Evolutionary conservation across 768 basidiomycete genomes (phyloP).

Genomic region (Holtermannia corniformis): DNA sequence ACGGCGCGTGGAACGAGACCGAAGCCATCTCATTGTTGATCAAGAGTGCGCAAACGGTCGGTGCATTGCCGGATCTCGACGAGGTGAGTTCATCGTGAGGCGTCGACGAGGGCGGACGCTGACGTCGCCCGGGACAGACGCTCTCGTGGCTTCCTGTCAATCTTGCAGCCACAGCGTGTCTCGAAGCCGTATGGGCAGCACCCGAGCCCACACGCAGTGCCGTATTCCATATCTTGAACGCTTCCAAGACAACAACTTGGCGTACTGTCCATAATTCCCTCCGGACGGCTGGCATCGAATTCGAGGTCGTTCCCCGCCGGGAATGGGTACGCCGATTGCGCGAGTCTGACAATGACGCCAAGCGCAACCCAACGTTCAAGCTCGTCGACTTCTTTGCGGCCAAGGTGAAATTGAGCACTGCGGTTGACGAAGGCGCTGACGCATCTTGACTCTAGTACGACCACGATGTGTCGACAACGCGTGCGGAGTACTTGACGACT

Average conservation of each 20-base stretch:
- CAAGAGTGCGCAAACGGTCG: conserved; percentile 23
- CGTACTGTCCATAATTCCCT: conserved; percentile 44
- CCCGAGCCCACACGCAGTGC: not conserved
- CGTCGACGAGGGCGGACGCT: conserved; percentile 20
- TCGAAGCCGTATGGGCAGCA: conserved; percentile 41
- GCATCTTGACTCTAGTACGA: conserved; percentile 6
- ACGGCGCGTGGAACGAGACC: conserved; percentile 37
- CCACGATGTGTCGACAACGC: conserved; percentile 1
- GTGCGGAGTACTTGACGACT: not conserved
- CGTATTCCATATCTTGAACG: conserved; percentile 42
- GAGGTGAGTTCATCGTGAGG: conserved; percentile 16
- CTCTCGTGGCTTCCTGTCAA: conserved; percentile 52
- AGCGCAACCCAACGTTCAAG: conserved; percentile 43
- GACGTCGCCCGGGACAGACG: conserved; percentile 40
- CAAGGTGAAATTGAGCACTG: too few relatives aligned
- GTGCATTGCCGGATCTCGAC: conserved; percentile 27
- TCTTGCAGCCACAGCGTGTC: conserved; percentile 45
- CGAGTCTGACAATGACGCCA: conserved; percentile 37
- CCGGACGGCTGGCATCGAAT: conserved; percentile 40
- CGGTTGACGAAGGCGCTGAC: too few relatives aligned
- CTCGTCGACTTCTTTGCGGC: conserved; percentile 35
- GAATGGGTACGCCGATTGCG: conserved; percentile 44
- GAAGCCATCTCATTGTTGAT: conserved; percentile 40
- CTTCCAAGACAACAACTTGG: conserved; percentile 43
- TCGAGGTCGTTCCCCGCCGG: conserved; percentile 38